Conservation (phyloP, 495 filamentous ascomycete species). For the Tricharina praecox region DNA sequence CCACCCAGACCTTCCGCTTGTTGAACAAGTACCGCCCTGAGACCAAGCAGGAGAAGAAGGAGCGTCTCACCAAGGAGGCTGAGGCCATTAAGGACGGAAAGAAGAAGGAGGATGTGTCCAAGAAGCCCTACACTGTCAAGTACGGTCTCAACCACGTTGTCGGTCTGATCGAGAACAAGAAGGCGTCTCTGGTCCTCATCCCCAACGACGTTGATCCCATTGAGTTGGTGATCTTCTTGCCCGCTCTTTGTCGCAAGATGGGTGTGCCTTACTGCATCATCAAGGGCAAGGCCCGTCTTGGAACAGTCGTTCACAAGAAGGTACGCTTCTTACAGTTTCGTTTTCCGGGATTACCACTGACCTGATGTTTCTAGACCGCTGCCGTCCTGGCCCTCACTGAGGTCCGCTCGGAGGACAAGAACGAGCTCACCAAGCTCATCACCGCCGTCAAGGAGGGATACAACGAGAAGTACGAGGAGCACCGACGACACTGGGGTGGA, state of each 20-base stretch:
- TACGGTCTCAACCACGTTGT: constrained; percentile 99
- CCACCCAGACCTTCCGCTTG: constrained; percentile 91
- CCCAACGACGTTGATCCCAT: constrained; percentile 99
- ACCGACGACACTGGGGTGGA: constrained; percentile 93
- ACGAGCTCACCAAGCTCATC: constrained; percentile 89
- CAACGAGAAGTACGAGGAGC: constrained; percentile 84
- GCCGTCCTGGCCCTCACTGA: constrained; percentile 92
- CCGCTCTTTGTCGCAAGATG: constrained; percentile 99
- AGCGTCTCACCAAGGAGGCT: constrained; percentile 93
- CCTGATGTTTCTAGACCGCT: constrained; percentile 65
- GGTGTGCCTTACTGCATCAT: constrained; percentile 97
- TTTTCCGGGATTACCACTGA: too few relatives aligned
- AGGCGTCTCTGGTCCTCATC: constrained; percentile 92
- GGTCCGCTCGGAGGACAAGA: constrained; percentile 93
- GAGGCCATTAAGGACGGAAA: constrained; percentile 92
- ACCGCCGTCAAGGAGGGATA: constrained; percentile 97
- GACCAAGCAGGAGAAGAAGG: constrained; percentile 99
- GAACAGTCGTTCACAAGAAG: constrained; percentile 99
- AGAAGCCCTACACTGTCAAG: constrained; percentile 99
- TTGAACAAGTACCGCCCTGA: constrained; percentile 99
- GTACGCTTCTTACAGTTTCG: constrained; percentile 38
- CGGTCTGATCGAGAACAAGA: constrained; percentile 99
- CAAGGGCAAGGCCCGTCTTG: constrained; percentile 98
- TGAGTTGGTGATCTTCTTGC: constrained; percentile 97
- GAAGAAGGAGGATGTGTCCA: constrained; percentile 99